Evolutionary conservation across 352 stramenopile species (phyloP).

Genomic region (Phytophthora pistaciae): DNA sequence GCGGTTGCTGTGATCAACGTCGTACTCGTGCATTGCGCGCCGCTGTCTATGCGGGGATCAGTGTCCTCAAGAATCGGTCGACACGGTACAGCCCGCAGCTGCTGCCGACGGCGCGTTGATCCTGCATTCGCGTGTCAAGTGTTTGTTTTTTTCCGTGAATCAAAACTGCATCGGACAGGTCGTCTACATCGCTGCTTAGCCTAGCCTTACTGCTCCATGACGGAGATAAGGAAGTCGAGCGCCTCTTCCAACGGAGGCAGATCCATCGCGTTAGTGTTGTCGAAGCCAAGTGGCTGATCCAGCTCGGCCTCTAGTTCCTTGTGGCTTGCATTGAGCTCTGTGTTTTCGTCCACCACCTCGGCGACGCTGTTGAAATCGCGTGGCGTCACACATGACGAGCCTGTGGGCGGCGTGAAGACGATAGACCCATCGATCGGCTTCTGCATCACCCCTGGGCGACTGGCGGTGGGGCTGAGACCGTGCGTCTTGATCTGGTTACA

Average conservation of each 20-base stretch:
- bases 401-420: neutral
- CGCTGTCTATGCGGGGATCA: too few species aligned
- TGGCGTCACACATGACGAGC: slow-evolving; percentile 2
- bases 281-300: slow-evolving; percentile 11
- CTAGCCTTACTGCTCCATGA: slow-evolving; percentile 17
- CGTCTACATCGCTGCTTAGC: slow-evolving; percentile 22
- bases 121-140: neutral
- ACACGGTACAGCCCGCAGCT: neutral
- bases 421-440: neutral
- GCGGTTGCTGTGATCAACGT: too few species aligned
- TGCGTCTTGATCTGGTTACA: slow-evolving; percentile 51
- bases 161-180: neutral
- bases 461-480: slow-evolving; percentile 13
- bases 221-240: slow-evolving; percentile 60
- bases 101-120: neutral
- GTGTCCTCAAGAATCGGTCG: neutral
- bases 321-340: slow-evolving; percentile 6
- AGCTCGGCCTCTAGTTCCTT: slow-evolving; percentile 15
- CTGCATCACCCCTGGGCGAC: neutral
- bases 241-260: slow-evolving; percentile 55
- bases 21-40: too few species aligned
- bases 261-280: slow-evolving; percentile 17
- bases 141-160: neutral
- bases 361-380: slow-evolving; percentile 14
- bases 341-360: neutral